Evolutionary conservation across 345 rosid species (phyloP).

Genomic region (Aquilaria sinensis): DNA sequence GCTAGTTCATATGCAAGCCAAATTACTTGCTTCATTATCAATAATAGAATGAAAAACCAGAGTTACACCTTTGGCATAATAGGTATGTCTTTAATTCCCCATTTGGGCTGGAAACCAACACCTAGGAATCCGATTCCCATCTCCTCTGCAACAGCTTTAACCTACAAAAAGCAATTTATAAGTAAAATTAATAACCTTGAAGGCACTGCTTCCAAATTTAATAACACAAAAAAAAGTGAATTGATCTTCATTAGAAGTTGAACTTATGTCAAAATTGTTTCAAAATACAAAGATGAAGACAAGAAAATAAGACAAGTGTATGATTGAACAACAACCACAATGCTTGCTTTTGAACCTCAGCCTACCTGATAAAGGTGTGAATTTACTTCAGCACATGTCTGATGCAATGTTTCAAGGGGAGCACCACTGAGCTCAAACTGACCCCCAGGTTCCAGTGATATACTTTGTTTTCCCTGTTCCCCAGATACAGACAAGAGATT

Average conservation of each 20-base stretch:
- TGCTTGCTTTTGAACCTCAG: not conserved
- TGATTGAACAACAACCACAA: not conserved
- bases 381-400: constrained; percentile 98
- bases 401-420: constrained; percentile 98
- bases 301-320: not conserved
- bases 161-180: constrained; percentile 32
- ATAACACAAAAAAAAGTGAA: not conserved
- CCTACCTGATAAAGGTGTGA: constrained; percentile 98
- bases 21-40: not conserved
- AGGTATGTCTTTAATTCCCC: constrained; percentile 82
- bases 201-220: not conserved
- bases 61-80: constrained; percentile 92
- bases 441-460: constrained; percentile 99
- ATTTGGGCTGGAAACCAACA: constrained; percentile 96
- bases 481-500: constrained; percentile 13
- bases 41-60: not conserved
- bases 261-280: not conserved
- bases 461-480: constrained; percentile 91
- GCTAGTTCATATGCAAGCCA: not conserved
- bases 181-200: not conserved
- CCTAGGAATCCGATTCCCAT: constrained; percentile 99
- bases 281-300: not conserved
- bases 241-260: not conserved
- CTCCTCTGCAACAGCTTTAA: constrained; percentile 98
- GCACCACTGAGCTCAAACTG: constrained; percentile 99